Base-by-base conservation (phyloP, 768 basidiomycete species). In the Lactarius hatsudake region DNA sequence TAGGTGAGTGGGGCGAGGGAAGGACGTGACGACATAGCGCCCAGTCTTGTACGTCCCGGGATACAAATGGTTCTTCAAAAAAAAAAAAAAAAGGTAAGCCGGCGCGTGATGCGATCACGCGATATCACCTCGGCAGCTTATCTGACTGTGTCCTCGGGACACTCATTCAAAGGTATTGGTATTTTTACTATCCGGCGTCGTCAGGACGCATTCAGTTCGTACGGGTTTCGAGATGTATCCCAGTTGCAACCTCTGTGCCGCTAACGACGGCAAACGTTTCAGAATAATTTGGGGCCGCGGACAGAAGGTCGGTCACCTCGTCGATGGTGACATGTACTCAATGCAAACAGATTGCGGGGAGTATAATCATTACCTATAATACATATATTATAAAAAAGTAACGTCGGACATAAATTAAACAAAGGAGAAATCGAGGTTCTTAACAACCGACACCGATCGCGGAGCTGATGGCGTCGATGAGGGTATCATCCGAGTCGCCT, bases 401-500 rank as follows among this genome's bases (percentile, higher is more conserved):
- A 57, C 9, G 30, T 10, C 56, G n/a, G 13, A 57, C 18, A 32
- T 36, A 32, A 20, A 57, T 32, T 28, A 57, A n/a, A 57, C 20
- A 15, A 36, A 18, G 1, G 56, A 57, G 30, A 36, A 30, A n/a
- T 56, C 18, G 20, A 30, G 34, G 34, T 57, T 57, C 34, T 57
- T 62, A 61, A 45, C 30, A 5, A 20, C 5, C 51, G 18, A 48
- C 17, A 3, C 68, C 59, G 1, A 66, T 12, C 1, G 30, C 78
- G 1, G 34, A n/a, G 17, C 23, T 67, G 62, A 81, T 80, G 55
- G 80, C 71, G 5, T 72, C 59, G 57, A 79, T 60, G n/a, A 81
- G 75, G 18, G 77, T 68, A 65, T 76, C 74, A 7, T 79, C 54
- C 71, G 71, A 79, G 71, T 83, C 82, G 30, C 83, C 79, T 6